Conservation (phyloP, 805 yeast genomes). For the Candida manassasensis region DNA sequence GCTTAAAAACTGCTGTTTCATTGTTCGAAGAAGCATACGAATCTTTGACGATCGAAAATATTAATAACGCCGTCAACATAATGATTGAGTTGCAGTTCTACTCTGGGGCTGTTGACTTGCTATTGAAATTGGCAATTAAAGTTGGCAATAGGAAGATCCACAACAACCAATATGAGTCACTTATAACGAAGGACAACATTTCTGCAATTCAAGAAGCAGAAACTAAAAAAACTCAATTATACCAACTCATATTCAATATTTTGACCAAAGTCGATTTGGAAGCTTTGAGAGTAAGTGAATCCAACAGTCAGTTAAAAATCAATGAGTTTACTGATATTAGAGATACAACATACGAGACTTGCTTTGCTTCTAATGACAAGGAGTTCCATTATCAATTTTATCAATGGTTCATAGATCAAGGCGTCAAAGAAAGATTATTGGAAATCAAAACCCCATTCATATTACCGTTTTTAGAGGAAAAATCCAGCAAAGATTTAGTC, state of each 20-base stretch:
- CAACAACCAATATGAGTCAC: constrained; percentile 2
- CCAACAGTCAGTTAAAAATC: constrained; percentile 34
- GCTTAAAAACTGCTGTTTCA: constrained; percentile 68
- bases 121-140: constrained; percentile 69
- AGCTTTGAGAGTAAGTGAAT: constrained; percentile 43
- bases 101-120: constrained; percentile 81
- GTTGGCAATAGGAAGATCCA: constrained; percentile 30
- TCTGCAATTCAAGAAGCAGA: constrained; percentile 5
- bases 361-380: constrained; percentile 72
- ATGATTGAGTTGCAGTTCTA: constrained; percentile 74
- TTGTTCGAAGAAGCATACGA: constrained; percentile 78
- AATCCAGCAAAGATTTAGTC: constrained; percentile 56
- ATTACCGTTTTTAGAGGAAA: constrained; percentile 69
- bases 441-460: constrained; percentile 80
- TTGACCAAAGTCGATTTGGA: constrained; percentile 66
- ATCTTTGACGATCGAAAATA: constrained; percentile 69
- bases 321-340: constrained; percentile 56
- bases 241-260: constrained; percentile 70
- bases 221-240: constrained; percentile 43
- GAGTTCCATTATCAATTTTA: constrained; percentile 89
- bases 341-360: constrained; percentile 67
- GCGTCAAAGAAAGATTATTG: constrained; percentile 69
- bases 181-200: constrained; percentile 8
- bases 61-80: constrained; percentile 74
- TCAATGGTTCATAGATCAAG: constrained; percentile 84